Percentiles rank a stretch among this genome's conserved stretches.
Conservation (phyloP, 2,329 filamentous ascomycete species). For the Graphilbum fragrans region DNA sequence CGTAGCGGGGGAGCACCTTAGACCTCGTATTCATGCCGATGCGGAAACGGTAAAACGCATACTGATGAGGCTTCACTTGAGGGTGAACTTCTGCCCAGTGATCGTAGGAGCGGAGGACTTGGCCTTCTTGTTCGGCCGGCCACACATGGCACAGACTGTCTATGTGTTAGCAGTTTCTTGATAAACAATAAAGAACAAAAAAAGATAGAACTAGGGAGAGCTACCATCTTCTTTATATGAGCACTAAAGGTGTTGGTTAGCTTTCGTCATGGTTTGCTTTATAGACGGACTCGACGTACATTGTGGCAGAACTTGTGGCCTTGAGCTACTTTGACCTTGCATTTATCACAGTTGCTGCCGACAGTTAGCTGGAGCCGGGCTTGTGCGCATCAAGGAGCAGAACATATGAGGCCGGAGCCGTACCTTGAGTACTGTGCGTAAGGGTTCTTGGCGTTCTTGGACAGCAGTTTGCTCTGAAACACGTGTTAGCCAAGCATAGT, state of each 20-base stretch:
- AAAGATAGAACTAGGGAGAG: neutral
- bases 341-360: slow-evolving; percentile 39
- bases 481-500: neutral
- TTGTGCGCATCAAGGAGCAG: neutral
- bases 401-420: neutral
- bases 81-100: slow-evolving; percentile 48
- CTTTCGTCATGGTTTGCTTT: neutral
- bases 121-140: slow-evolving; percentile 42
- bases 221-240: slow-evolving; percentile 49
- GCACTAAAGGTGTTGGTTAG: slow-evolving; percentile 22
- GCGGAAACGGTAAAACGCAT: no score
- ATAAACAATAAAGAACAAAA: neutral
- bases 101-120: slow-evolving; percentile 39
- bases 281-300: neutral
- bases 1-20: no score
- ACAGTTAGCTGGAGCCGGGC: neutral
- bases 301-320: slow-evolving; percentile 46
- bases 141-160: slow-evolving; percentile 50
- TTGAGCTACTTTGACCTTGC: slow-evolving; percentile 52
- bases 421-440: slow-evolving; percentile 48
- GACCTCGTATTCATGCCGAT: no score
- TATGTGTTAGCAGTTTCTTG: neutral
- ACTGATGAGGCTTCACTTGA: slow-evolving; percentile 48
- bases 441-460: slow-evolving; percentile 52
- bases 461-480: slow-evolving; percentile 48